Evolutionary conservation across 2,329 filamentous ascomycete genomes (phyloP).

Genomic region (Aspergillus sp.): DNA sequence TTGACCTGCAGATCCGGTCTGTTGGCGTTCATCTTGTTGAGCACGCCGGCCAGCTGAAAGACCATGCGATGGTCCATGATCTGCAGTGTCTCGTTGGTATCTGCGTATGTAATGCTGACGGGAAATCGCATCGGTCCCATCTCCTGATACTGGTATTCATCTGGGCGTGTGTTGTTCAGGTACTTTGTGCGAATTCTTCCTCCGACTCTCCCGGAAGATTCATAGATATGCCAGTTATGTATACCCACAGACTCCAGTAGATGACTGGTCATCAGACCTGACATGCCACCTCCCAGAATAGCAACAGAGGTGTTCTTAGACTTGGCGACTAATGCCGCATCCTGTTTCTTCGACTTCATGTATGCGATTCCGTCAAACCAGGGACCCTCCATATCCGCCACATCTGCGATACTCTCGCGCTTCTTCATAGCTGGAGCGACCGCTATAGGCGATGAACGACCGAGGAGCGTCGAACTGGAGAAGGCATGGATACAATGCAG

Average conservation of each 20-base stretch:
- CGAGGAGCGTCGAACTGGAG: constrained; percentile 17
- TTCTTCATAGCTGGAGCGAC: constrained; percentile 11
- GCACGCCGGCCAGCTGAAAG: constrained; percentile 37
- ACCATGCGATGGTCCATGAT: constrained; percentile 42
- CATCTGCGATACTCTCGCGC: constrained; percentile 25
- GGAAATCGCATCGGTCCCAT: constrained; percentile 46
- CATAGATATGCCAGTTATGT: constrained; percentile 42
- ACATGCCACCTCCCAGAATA: constrained; percentile 37
- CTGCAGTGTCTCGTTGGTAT: constrained; percentile 38
- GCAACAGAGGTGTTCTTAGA: constrained; percentile 27
- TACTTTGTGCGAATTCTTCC: constrained; percentile 43
- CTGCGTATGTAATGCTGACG: constrained; percentile 34
- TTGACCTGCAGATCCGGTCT: constrained; percentile 33
- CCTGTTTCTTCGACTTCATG: constrained; percentile 26
- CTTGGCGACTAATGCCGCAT: constrained; percentile 18
- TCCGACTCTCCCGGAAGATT: constrained; percentile 38
- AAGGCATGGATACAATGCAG: constrained; percentile 32
- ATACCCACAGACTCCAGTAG: constrained; percentile 43
- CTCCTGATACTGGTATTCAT: constrained; percentile 35
- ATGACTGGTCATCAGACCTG: constrained; percentile 33
- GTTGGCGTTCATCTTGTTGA: constrained; percentile 37
- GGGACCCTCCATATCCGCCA: constrained; percentile 32
- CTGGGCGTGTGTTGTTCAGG: constrained; percentile 33
- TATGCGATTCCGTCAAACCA: constrained; percentile 39
- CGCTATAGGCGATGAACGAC: constrained; percentile 17